phyloP scores from a whole-genome alignment of 148 eudicot genomes.

The Fagopyrum tataricum region DNA sequence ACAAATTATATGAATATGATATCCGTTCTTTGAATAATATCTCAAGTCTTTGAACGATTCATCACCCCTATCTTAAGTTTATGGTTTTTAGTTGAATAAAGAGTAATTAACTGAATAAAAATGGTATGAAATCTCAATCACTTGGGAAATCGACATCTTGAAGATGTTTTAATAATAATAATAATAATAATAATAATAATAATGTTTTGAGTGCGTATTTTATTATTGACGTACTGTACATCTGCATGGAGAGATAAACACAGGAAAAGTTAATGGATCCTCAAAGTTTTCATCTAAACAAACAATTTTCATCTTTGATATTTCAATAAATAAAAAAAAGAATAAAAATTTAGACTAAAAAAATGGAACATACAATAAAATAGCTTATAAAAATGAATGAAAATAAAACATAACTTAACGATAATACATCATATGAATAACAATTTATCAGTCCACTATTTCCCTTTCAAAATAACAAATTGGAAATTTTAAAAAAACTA shows the following conservation, averaged over 20 bases:
- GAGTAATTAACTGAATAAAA: background rate
- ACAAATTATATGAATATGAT: too few relatives aligned
- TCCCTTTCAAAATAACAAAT: too few relatives aligned
- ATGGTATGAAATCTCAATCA: constrained; percentile 10
- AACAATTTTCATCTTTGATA: background rate
- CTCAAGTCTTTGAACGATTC: too few relatives aligned
- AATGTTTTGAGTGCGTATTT: background rate
- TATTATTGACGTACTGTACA: constrained; percentile 1
- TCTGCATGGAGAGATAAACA: constrained; percentile 12
- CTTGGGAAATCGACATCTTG: background rate
- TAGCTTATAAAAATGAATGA: background rate
- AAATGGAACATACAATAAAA: too few relatives aligned
- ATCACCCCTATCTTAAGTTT: too few relatives aligned
- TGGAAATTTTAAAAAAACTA: too few relatives aligned
- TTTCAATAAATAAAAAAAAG: background rate
- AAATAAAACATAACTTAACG: background rate
- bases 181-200: background rate
- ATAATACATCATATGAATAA: too few relatives aligned
- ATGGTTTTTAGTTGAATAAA: background rate
- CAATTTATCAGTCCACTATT: too few relatives aligned
- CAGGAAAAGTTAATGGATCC: constrained; percentile 6
- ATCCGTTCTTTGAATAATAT: too few relatives aligned
- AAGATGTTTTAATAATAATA: background rate
- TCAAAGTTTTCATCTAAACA: background rate
- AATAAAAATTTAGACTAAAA: background rate